Evolutionary conservation across 2,329 filamentous ascomycete genomes (phyloP), one percentile per base, ranked within the genome.

Genomic region (Byssochlamys sp.): DNA sequence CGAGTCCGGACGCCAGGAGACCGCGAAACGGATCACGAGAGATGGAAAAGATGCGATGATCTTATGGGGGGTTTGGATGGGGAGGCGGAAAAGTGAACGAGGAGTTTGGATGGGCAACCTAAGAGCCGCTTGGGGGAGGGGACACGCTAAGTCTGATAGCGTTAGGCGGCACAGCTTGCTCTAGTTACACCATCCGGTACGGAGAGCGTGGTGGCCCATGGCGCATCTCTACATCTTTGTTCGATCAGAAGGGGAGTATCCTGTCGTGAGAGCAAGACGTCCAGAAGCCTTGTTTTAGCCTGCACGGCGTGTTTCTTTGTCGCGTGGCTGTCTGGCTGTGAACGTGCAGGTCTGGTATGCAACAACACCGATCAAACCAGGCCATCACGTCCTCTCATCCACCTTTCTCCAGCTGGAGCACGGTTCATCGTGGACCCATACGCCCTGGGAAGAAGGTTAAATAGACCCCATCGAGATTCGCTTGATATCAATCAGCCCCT

Each of bases 71-170:
- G 52, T 27, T 53, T 53, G 25, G 39, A 53, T 33, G 31, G 33
- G 39, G 27, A 61, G 54, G 58, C 60, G 55, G 60, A 60, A 56
- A 60, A 63, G 55, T 60, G 56, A 62, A 55, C 53, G 61, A 61
- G 64, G 61, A 65, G 62, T 61, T 61, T 62, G 60, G 64, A 63
- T 61, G 63, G 59, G 62, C 65, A 62, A 19, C 19, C 19, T 19
- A 19, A 67, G 66, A 68, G 66, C 67, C 63, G 66, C 64, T 59
- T 59, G 54, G 59, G 55, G 58, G 60, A 64, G 63, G 55, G 62
- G 64, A 59, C 45, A 52, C 58, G 55, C 65, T 68, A 67, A 52
- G 35, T 56, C 35, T 10, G 26, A 29, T 52, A 4, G 54, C 60
- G 60, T 56, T 60, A 54, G 55, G 51, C 26, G 25, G 24, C 2